phyloP scores from a whole-genome alignment of 306 rosid genomes.

The Cicer yamashitae region DNA sequence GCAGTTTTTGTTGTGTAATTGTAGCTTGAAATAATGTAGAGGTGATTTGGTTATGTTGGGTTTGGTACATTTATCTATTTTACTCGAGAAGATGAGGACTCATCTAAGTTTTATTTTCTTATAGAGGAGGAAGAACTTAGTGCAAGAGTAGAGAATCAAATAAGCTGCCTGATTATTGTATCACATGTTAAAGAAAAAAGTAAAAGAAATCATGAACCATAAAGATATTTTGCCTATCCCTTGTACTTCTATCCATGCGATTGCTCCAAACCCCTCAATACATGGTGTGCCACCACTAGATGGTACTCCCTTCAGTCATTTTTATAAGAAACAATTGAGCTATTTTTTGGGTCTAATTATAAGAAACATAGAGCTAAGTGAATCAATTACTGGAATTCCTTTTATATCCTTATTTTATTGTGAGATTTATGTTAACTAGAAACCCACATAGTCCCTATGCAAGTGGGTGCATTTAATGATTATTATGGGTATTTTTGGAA shows the following conservation, averaged over 20 bases:
- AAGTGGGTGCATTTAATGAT: neutral
- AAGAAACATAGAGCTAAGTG: neutral
- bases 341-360: neutral
- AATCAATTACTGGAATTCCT: neutral
- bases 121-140: conserved; percentile 32
- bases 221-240: conserved; percentile 17
- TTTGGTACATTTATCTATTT: neutral
- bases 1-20: conserved; percentile 1
- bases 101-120: conserved; percentile 12
- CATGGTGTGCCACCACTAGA: neutral
- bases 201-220: neutral
- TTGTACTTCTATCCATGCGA: conserved; percentile 13
- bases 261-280: conserved; percentile 26
- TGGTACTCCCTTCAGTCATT: neutral
- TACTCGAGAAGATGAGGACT: conserved; percentile 2
- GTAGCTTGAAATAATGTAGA: conserved; percentile 21
- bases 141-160: conserved; percentile 7
- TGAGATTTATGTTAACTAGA: neutral
- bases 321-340: neutral
- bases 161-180: neutral
- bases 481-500: neutral
- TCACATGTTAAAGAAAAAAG: neutral
- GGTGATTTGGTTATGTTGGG: conserved; percentile 11
- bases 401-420: neutral
- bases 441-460: neutral